Evolutionary conservation across 106 monocot species (phyloP).

Genomic region (Dendrobium officinale): DNA sequence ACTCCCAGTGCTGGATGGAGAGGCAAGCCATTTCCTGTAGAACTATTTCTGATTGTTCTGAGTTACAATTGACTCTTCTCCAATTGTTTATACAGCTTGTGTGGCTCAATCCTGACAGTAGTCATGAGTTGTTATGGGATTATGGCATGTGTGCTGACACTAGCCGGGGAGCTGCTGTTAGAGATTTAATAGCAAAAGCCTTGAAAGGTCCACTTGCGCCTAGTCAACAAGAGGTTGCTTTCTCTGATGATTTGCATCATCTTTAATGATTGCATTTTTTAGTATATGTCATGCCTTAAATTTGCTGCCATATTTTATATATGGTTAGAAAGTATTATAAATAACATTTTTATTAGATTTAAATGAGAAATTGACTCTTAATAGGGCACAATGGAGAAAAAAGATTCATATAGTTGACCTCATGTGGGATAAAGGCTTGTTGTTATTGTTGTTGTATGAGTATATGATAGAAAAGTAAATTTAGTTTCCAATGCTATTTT

Average conservation of each 20-base stretch:
- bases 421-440: too few relatives aligned
- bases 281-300: not conserved
- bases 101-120: slow-evolving; percentile 79
- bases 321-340: not conserved
- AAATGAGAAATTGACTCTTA: too few relatives aligned
- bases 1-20: slow-evolving; percentile 79
- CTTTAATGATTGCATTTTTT: not conserved
- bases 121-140: slow-evolving; percentile 91
- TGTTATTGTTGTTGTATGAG: not conserved
- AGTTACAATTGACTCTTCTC: slow-evolving; percentile 4
- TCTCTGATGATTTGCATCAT: not conserved
- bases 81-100: slow-evolving; percentile 38
- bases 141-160: slow-evolving; percentile 94
- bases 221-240: slow-evolving; percentile 79
- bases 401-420: too few relatives aligned
- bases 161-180: slow-evolving; percentile 74
- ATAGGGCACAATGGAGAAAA: too few relatives aligned
- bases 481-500: too few relatives aligned
- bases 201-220: slow-evolving; percentile 82
- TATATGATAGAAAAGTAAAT: not conserved
- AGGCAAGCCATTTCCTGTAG: slow-evolving; percentile 32
- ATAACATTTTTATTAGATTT: too few relatives aligned
- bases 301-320: not conserved
- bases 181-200: slow-evolving; percentile 78
- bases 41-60: not conserved